Conservation (phyloP, 2,329 filamentous ascomycete genomes). For the Trichoderma semiorbis region DNA sequence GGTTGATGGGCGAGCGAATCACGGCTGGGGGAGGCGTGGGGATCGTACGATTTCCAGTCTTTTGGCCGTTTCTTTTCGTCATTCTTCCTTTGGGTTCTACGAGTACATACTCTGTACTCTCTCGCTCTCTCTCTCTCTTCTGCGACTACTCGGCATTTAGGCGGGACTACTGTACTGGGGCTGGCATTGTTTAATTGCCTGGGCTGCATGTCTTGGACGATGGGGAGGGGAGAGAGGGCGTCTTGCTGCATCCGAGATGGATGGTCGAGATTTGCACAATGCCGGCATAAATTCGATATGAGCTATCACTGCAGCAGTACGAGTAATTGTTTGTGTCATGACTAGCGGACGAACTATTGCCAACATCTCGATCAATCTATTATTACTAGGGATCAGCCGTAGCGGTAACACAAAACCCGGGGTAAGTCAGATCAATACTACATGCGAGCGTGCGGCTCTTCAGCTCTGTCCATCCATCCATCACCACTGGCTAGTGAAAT, state of each 20-base stretch:
- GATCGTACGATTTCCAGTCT: background rate
- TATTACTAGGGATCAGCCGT: background rate
- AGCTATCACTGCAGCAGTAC: too few relatives aligned
- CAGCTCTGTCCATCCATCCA: background rate
- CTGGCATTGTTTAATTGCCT: background rate
- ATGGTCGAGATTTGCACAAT: background rate
- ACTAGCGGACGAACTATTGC: background rate
- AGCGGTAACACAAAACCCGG: background rate
- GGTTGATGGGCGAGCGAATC: background rate
- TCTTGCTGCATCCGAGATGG: background rate
- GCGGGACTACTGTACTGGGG: background rate
- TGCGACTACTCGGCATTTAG: background rate
- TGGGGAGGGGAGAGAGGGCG: background rate
- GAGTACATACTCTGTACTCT: too few relatives aligned
- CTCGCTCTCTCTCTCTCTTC: too few relatives aligned
- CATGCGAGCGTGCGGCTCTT: background rate
- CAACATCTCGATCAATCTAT: background rate
- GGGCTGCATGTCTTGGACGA: background rate
- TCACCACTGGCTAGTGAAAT: background rate
- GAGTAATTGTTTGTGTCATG: too few relatives aligned
- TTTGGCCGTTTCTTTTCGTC: background rate
- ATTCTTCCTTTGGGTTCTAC: background rate
- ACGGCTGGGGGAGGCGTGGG: background rate
- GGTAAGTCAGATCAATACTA: background rate
- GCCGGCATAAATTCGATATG: background rate